Evolutionary conservation across 140 eudicot genomes (phyloP).

Genomic region (Senecio squalidus): DNA sequence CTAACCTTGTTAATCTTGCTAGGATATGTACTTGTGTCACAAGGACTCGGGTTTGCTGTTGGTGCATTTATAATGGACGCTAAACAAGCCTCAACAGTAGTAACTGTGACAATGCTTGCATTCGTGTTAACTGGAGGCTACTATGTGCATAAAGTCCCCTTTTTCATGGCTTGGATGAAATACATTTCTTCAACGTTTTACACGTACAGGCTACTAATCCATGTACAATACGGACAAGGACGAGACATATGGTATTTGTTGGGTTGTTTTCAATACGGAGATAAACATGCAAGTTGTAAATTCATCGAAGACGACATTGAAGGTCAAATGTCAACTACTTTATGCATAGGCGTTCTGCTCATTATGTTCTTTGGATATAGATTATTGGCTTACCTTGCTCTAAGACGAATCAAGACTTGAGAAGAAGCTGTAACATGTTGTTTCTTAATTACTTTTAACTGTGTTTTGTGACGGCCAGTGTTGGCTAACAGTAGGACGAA

Average conservation of each 20-base stretch:
- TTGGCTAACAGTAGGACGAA: conserved; percentile 19
- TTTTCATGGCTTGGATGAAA: conserved; percentile 75
- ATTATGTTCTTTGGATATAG: conserved; percentile 75
- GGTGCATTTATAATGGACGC: conserved; percentile 97
- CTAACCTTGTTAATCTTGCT: conserved; percentile 50
- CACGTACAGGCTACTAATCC: conserved; percentile 57
- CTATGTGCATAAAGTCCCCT: conserved; percentile 82
- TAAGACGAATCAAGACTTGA: conserved; percentile 52
- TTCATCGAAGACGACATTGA: conserved; percentile 68
- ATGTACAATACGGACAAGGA: conserved; percentile 84
- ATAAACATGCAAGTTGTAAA: conserved; percentile 41
- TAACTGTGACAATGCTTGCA: conserved; percentile 88
- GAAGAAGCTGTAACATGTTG: neutral
- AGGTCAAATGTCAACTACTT: conserved; percentile 56
- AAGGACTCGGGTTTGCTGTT: conserved; percentile 82
- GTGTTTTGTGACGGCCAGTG: conserved; percentile 4
- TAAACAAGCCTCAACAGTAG: conserved; percentile 81
- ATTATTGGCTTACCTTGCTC: conserved; percentile 67
- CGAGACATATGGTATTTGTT: conserved; percentile 39
- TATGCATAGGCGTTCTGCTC: conserved; percentile 37
- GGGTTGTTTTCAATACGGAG: conserved; percentile 40
- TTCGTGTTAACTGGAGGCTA: conserved; percentile 92
- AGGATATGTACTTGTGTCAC: conserved; percentile 77
- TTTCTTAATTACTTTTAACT: no score
- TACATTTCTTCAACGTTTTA: conserved; percentile 75